Base-by-base conservation (phyloP, 306 rosid species). In the Inga oerstediana region DNA sequence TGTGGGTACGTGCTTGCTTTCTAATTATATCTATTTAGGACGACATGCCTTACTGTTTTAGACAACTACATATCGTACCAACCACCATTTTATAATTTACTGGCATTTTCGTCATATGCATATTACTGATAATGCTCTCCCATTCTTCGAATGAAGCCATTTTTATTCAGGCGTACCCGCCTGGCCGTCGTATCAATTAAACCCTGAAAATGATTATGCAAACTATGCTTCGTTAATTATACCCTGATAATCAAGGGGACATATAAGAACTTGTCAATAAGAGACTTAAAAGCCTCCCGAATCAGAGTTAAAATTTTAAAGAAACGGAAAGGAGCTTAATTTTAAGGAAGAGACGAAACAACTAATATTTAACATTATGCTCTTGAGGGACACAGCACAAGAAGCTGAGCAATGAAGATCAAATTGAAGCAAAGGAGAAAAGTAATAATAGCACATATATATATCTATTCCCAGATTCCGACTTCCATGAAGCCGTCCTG, bases 401-500 rank as follows among this genome's bases (percentile, higher is more conserved):
- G 12, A 62, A 4, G 13, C 73, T 17, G 37, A 37, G 9, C 11
- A 9, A 15, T 16, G 6, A 24, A n/a, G 34, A 51, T 15, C 58
- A 51, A 51, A 5, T 4, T 3, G 9, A 68, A 8, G 48, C 30
- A n/a, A 41, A 68, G 49, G 8, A 10, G 27, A 68, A 39, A 32
- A 16, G 45, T 10, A 8, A 39, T 7, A 6, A 16, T 16, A 66
- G 39, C 10, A 24, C 2, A 64, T 0, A 6, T 6, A 39, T 39
- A 39, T 5, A 6, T 30, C 82, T 83, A 86, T n/a, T 94, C 93
- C 99, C 99, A 94, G 73, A 96, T 94, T 13, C 89, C 98, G 2
- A 96, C 97, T 78, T 96, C 97, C 97, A 94, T 94, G 81, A 92
- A 91, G 5, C 99, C 99, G 72, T 92, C 91, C 90, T 94, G 89